These are phyloP conservation scores for Arthromyces matolae DNA, from an alignment of 768 basidiomycete genomes.

Conservation along the genomic window DNA sequence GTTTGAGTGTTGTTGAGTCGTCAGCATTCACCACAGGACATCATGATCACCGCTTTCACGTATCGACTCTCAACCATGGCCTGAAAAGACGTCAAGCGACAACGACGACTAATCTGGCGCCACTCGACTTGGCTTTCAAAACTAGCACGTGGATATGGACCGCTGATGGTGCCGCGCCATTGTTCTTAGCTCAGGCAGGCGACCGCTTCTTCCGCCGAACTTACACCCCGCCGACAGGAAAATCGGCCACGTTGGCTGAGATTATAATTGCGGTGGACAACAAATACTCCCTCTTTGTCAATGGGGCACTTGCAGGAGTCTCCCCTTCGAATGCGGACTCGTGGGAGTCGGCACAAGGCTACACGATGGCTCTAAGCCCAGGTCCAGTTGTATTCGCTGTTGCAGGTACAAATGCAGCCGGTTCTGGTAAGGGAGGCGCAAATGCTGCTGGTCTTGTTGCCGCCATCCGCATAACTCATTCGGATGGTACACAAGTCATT, in stretches of 20 bases:
- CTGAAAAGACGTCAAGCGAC: conserved; percentile 3
- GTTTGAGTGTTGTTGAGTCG: not conserved
- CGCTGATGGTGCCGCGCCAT: conserved; percentile 2
- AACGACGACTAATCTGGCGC: not conserved
- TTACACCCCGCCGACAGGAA: conserved; percentile 11
- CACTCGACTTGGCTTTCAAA: conserved; percentile 3
- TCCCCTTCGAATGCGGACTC: conserved; percentile 4
- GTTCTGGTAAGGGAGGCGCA: not conserved
- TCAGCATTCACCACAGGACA: conserved; percentile 1
- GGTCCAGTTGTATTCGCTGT: conserved; percentile 14
- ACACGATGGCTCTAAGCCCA: conserved; percentile 9
- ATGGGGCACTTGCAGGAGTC: conserved; percentile 7
- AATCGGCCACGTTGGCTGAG: conserved; percentile 11
- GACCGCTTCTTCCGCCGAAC: conserved; percentile 10
- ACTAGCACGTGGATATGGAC: conserved; percentile 15
- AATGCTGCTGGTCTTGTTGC: conserved; percentile 13
- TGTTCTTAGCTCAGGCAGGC: conserved; percentile 6
- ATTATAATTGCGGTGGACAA: conserved; percentile 13
- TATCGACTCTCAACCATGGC: not conserved
- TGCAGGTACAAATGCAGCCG: conserved; percentile 9
- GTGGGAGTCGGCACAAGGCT: conserved; percentile 14
- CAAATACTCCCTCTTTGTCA: conserved; percentile 9
- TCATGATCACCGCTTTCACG: not conserved
- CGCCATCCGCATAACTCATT: conserved; percentile 14
- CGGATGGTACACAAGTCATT: conserved; percentile 10